Conservation (phyloP, 306 rosid species). For the Crotalaria pallida region DNA sequence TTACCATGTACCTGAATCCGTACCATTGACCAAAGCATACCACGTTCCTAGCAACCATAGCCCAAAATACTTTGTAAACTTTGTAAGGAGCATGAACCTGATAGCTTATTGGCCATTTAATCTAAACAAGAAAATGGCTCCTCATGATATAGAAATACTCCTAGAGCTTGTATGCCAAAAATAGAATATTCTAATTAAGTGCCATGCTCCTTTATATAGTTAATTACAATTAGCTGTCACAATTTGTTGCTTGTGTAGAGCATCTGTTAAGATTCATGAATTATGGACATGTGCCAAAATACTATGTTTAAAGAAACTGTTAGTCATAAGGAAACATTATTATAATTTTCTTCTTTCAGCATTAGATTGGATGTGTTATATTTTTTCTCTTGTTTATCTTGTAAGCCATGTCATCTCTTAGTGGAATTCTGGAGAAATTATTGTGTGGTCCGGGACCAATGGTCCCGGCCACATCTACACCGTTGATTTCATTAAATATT, state of each 20-base stretch:
- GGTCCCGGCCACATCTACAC: too few species aligned
- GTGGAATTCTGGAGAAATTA: too few species aligned
- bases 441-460: too few species aligned
- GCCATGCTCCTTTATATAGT: background rate
- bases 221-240: background rate
- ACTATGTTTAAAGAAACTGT: background rate
- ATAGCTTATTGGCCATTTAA: background rate
- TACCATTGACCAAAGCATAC: too few species aligned
- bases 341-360: background rate
- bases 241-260: background rate
- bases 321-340: background rate
- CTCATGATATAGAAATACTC: background rate
- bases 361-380: background rate
- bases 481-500: too few species aligned
- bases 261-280: background rate
- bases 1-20: too few species aligned
- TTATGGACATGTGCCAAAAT: background rate
- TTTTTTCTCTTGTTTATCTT: background rate
- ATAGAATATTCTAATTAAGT: conserved; percentile 13
- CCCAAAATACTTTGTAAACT: too few species aligned
- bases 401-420: background rate
- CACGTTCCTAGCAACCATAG: too few species aligned
- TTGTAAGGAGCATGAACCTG: background rate
- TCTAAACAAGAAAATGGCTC: background rate
- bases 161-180: background rate